Evolutionary conservation across 768 basidiomycete species (phyloP).

Genomic region (Termitomyces sp.): DNA sequence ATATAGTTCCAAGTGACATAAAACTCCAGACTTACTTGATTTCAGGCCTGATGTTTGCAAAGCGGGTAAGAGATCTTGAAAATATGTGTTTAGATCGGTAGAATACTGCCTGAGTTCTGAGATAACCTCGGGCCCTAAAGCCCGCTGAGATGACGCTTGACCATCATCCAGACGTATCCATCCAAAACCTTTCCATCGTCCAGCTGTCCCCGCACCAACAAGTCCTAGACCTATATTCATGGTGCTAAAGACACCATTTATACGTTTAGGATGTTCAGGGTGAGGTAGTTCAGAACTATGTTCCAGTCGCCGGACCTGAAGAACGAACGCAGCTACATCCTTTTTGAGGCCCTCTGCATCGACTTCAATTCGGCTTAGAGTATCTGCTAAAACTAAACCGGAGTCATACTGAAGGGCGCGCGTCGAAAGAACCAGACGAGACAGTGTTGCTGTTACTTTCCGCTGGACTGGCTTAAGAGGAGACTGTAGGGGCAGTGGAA

Average conservation of each 20-base stretch:
- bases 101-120: slow-evolving; percentile 49
- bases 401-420: slow-evolving; percentile 86
- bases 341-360: slow-evolving; percentile 76
- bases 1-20: neutral
- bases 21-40: slow-evolving; percentile 31
- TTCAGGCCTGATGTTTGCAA: slow-evolving; percentile 29
- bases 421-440: slow-evolving; percentile 86
- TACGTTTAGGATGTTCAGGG: slow-evolving; percentile 43
- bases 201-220: slow-evolving; percentile 77
- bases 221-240: slow-evolving; percentile 70
- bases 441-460: slow-evolving; percentile 85
- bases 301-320: slow-evolving; percentile 64
- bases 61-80: slow-evolving; percentile 36
- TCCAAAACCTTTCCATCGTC: slow-evolving; percentile 82
- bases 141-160: slow-evolving; percentile 42
- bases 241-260: slow-evolving; percentile 60
- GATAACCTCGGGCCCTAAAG: slow-evolving; percentile 50
- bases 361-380: slow-evolving; percentile 65
- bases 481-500: slow-evolving; percentile 45
- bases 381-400: slow-evolving; percentile 57
- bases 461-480: slow-evolving; percentile 78
- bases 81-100: slow-evolving; percentile 47
- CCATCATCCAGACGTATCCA: slow-evolving; percentile 61
- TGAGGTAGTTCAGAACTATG: slow-evolving; percentile 26
- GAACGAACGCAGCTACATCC: slow-evolving; percentile 64